phyloP scores from a whole-genome alignment of 257 asterid genomes.

The Nyctanthes arbortristis region DNA sequence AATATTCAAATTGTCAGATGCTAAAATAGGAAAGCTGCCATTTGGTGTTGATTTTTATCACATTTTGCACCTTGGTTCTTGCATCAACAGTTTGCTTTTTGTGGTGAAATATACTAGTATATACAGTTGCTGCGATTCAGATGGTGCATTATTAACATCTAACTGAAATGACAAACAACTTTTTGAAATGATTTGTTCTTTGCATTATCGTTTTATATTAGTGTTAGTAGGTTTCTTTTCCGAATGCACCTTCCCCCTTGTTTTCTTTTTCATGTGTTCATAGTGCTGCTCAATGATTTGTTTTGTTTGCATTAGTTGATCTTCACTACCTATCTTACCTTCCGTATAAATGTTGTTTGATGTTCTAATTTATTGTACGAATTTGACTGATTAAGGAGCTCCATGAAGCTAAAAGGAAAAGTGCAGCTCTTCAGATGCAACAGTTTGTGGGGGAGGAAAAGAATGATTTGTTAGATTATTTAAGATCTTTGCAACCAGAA shows the following conservation, averaged over 20 bases:
- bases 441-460: conserved; percentile 96
- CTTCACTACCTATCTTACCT: background rate
- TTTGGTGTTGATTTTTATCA: background rate
- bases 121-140: background rate
- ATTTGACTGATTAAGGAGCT: conserved; percentile 64
- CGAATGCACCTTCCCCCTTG: background rate
- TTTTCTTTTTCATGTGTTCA: background rate
- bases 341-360: background rate
- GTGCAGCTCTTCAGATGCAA: conserved; percentile 97
- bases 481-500: conserved; percentile 90
- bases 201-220: background rate
- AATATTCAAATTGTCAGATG: background rate
- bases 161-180: background rate
- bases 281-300: background rate
- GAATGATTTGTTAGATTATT: conserved; percentile 86
- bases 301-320: background rate
- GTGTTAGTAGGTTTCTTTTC: conserved; percentile 11
- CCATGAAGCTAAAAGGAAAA: conserved; percentile 81
- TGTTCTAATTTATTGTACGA: background rate
- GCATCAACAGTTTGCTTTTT: background rate
- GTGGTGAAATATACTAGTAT: background rate
- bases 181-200: background rate
- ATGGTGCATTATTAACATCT: background rate
- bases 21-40: background rate
- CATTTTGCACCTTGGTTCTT: background rate